phyloP scores from a whole-genome alignment of 2,329 filamentous ascomycete genomes.

The Apiospora pterosperma region DNA sequence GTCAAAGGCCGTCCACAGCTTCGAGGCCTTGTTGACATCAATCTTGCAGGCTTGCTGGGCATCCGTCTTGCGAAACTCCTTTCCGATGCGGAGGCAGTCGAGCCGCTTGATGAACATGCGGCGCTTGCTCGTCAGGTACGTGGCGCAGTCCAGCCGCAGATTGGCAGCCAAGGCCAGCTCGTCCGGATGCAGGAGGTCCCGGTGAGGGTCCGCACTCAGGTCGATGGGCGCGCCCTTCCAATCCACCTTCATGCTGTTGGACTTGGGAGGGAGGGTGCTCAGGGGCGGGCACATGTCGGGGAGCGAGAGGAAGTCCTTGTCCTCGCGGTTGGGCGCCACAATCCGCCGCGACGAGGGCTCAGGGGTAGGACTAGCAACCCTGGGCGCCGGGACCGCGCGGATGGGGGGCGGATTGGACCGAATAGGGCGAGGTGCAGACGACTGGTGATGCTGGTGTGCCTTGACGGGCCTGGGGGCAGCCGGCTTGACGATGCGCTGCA shows the following conservation, averaged over 20 bases:
- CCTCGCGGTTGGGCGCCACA: constrained; percentile 68
- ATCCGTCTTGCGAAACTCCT: constrained; percentile 92
- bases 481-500: constrained; percentile 30
- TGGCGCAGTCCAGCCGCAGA: constrained; percentile 79
- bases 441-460: constrained; percentile 24
- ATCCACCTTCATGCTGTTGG: constrained; percentile 75
- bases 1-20: constrained; percentile 86
- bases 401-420: constrained; percentile 22
- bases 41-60: constrained; percentile 97
- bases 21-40: constrained; percentile 95
- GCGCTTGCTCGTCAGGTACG: constrained; percentile 89
- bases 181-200: constrained; percentile 69
- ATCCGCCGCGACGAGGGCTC: constrained; percentile 47
- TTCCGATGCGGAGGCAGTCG: constrained; percentile 62
- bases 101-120: constrained; percentile 81
- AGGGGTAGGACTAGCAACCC: constrained; percentile 39
- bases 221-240: constrained; percentile 83
- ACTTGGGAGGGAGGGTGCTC: constrained; percentile 60
- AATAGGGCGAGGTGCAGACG: constrained; percentile 23
- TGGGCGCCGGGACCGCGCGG: constrained; percentile 25
- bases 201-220: constrained; percentile 68
- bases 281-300: constrained; percentile 71
- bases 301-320: constrained; percentile 74
- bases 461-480: constrained; percentile 20
- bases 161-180: constrained; percentile 75